Conservation (phyloP, 1,284 basidiomycete genomes). For the Neotropicomus parvogracilis region DNA sequence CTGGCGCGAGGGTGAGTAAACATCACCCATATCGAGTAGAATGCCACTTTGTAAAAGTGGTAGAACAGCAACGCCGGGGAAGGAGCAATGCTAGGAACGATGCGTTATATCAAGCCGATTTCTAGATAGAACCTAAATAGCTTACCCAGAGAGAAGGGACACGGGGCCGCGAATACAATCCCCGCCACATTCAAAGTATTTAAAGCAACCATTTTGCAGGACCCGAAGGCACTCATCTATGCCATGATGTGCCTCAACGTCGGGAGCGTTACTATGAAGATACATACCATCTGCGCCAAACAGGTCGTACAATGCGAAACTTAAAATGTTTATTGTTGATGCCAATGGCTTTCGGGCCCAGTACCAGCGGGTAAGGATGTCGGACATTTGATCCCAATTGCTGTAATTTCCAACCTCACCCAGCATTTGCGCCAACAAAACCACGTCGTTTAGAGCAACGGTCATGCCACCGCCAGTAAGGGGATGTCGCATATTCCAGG, state of each 20-base stretch:
- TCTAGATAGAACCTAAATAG: slow-evolving; percentile 9
- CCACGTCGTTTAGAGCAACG: slow-evolving; percentile 83
- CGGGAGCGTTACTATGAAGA: neutral
- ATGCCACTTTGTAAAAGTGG: slow-evolving; percentile 95
- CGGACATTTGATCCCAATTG: slow-evolving; percentile 63
- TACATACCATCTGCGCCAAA: slow-evolving; percentile 82
- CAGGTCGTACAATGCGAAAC: slow-evolving; percentile 87
- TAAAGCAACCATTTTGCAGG: slow-evolving; percentile 91
- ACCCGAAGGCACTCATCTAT: slow-evolving; percentile 77
- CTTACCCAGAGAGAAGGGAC: slow-evolving; percentile 78
- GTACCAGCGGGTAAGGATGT: slow-evolving; percentile 70
- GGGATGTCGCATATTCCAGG: slow-evolving; percentile 99
- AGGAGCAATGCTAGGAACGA: slow-evolving; percentile 56
- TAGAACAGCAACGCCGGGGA: slow-evolving; percentile 76
- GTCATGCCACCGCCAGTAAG: slow-evolving; percentile 98
- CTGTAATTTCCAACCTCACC: slow-evolving; percentile 45
- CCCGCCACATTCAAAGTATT: slow-evolving; percentile 94
- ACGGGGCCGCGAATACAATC: slow-evolving; percentile 89
- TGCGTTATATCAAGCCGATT: neutral
- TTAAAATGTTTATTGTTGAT: slow-evolving; percentile 86
- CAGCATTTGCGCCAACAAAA: slow-evolving; percentile 67
- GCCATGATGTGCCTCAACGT: slow-evolving; percentile 9
- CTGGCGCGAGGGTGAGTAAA: slow-evolving; percentile 62
- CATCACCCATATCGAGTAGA: slow-evolving; percentile 88
- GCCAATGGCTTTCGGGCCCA: slow-evolving; percentile 80